Conservation (phyloP, 768 basidiomycete genomes). For the Pulveroboletus sp. region DNA sequence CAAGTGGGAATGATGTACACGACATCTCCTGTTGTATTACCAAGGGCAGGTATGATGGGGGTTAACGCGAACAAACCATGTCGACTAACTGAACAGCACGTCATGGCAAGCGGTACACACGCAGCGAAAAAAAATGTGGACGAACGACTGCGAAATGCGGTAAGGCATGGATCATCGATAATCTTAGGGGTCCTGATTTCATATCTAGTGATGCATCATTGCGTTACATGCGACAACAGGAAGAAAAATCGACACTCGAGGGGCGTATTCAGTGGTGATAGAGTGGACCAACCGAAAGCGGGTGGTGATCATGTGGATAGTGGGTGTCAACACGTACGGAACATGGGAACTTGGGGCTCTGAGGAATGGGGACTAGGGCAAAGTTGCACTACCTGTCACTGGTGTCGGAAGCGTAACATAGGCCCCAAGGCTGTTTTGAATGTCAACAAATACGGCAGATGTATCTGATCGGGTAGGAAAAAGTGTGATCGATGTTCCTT, state of each 20-base stretch:
- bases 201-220: conserved; percentile 23
- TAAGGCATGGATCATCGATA: conserved; percentile 15
- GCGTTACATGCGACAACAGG: conserved; percentile 15
- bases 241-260: conserved; percentile 4
- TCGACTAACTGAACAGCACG: conserved; percentile 1
- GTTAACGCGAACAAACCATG: conserved; percentile 5
- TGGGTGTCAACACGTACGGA: background rate
- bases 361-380: conserved; percentile 10
- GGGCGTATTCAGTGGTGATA: conserved; percentile 19
- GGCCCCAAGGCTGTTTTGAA: conserved; percentile 1
- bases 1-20: conserved; percentile 5
- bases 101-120: conserved; percentile 1
- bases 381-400: conserved; percentile 12
- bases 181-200: conserved; percentile 25
- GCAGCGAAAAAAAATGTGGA: conserved; percentile 8
- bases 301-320: conserved; percentile 8
- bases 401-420: conserved; percentile 7
- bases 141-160: conserved; percentile 7
- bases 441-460: background rate
- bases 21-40: conserved; percentile 1
- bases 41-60: conserved; percentile 4
- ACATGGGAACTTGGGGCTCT: conserved; percentile 4
- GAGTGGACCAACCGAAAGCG: conserved; percentile 10
- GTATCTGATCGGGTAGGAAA: conserved; percentile 17
- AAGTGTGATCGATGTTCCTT: background rate